Base-by-base conservation (phyloP, 129 eudicot species). In the Apium graveolens region DNA sequence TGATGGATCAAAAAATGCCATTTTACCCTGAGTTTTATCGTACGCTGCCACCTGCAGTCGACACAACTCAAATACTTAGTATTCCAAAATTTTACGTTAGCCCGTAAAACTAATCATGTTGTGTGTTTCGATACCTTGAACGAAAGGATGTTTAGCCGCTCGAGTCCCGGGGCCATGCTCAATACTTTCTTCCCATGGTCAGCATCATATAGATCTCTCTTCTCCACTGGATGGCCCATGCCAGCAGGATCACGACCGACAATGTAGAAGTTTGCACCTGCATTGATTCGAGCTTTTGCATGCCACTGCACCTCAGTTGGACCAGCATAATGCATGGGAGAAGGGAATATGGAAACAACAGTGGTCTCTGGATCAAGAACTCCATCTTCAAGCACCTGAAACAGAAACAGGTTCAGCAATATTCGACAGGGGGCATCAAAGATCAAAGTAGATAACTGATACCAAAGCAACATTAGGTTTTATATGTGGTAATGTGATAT, bases 301-400 rank as follows among this genome's bases (percentile, higher is more conserved):
- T 95, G 97, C 99, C 99, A 95, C 76, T 95, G 97, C 39, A 95
- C 99, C 89, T 95, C 99, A n/a, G 99, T 95, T 26, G 99, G 99
- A 42, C 99, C 99, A 16, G 99, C 97, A 83, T 92, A 95, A 86
- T 88, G 99, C 99, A 95, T 92, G 14, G 97, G 97, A n/a, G 99
- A 95, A 74, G 86, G 86, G 73, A n/a, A 83, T 73, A 83, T 83
- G 11, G 86, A 83, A 43, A 83, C 86, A 51, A 83, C 86, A 11
- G 86, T 83, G 44, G 82, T 83, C 76, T 78, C 86, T 57, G 86
- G 86, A 76, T 83, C 86, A 35, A 83, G 81, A 4, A 83, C 76
- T 17, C 86, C 86, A 27, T 78, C 86, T 75, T 83, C 86, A 29
- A 83, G 86, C 72, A 83, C 86, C 86, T 83, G 77, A 70, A 69